Evolutionary conservation across 1,284 basidiomycete genomes (phyloP).

Genomic region (Heterobasidion parviporum): DNA sequence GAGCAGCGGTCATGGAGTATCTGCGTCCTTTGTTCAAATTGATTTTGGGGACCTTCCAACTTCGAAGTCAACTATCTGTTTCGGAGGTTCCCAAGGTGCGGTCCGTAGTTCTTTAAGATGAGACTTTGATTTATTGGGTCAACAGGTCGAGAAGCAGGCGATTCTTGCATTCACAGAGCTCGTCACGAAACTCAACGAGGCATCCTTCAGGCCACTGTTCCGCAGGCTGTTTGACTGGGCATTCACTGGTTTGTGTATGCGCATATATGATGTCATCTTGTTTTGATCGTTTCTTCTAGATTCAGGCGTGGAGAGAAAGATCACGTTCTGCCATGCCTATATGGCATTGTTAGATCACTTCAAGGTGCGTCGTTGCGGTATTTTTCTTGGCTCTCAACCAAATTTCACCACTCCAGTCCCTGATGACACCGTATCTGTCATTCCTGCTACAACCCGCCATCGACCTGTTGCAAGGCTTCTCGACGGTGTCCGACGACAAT

Average conservation of each 20-base stretch:
- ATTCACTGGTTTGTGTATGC: slow-evolving; percentile 45
- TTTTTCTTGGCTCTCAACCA: neutral
- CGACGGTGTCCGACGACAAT: slow-evolving; percentile 22
- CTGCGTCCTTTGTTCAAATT: slow-evolving; percentile 74
- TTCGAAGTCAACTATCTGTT: slow-evolving; percentile 32
- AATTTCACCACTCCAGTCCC: slow-evolving; percentile 34
- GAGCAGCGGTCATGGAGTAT: slow-evolving; percentile 59
- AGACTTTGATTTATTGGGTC: neutral
- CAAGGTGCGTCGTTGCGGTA: slow-evolving; percentile 43
- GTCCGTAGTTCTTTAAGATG: slow-evolving; percentile 3
- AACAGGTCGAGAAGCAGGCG: slow-evolving; percentile 45
- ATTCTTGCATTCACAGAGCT: slow-evolving; percentile 81
- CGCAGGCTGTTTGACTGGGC: slow-evolving; percentile 95
- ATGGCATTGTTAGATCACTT: slow-evolving; percentile 73
- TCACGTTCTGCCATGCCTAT: slow-evolving; percentile 71
- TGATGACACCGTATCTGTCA: slow-evolving; percentile 89
- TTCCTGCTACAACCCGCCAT: slow-evolving; percentile 66
- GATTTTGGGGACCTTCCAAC: slow-evolving; percentile 76
- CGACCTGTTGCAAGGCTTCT: slow-evolving; percentile 53
- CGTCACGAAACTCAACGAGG: slow-evolving; percentile 91
- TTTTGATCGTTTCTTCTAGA: neutral
- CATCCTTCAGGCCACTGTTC: slow-evolving; percentile 89
- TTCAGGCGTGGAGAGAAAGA: slow-evolving; percentile 36
- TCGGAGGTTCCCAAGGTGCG: slow-evolving; percentile 27
- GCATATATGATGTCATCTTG: neutral